Percentiles rank a stretch among this genome's conserved stretches.
Evolutionary conservation across 2,329 filamentous ascomycete species (phyloP).

Genomic region (Bipolaris victoriae): DNA sequence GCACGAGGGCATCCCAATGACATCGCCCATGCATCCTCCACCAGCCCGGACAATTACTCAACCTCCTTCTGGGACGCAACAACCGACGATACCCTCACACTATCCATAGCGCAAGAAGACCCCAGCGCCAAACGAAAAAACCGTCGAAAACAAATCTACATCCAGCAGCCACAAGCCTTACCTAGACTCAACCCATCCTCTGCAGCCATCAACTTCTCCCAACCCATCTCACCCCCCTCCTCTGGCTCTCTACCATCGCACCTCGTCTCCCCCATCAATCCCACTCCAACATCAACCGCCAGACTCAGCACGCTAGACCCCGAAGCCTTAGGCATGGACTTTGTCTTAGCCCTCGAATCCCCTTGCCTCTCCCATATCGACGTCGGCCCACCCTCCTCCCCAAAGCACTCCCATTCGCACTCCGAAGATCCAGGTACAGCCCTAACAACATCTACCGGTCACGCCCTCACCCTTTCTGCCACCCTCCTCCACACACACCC

Average conservation of each 20-base stretch:
- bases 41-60: too few relatives aligned
- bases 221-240: not conserved
- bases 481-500: slow-evolving; percentile 33
- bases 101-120: not conserved
- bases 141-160: slow-evolving; percentile 8
- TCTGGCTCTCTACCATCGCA: slow-evolving; percentile 1
- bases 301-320: slow-evolving; percentile 20
- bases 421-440: too few relatives aligned
- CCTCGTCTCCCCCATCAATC: not conserved
- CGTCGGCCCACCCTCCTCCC: too few relatives aligned
- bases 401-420: too few relatives aligned
- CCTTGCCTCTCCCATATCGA: slow-evolving; percentile 45
- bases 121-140: not conserved
- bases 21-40: too few relatives aligned
- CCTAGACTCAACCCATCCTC: not conserved
- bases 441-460: slow-evolving; percentile 29
- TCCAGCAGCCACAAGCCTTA: not conserved
- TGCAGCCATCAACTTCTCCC: not conserved
- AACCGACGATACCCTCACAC: not conserved
- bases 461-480: slow-evolving; percentile 40
- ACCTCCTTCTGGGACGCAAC: not conserved
- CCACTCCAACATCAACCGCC: not conserved
- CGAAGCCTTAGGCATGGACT: slow-evolving; percentile 36
- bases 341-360: slow-evolving; percentile 46
- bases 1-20: too few relatives aligned